phyloP scores from a whole-genome alignment of 306 rosid species.

The Dicorynia guianensis region DNA sequence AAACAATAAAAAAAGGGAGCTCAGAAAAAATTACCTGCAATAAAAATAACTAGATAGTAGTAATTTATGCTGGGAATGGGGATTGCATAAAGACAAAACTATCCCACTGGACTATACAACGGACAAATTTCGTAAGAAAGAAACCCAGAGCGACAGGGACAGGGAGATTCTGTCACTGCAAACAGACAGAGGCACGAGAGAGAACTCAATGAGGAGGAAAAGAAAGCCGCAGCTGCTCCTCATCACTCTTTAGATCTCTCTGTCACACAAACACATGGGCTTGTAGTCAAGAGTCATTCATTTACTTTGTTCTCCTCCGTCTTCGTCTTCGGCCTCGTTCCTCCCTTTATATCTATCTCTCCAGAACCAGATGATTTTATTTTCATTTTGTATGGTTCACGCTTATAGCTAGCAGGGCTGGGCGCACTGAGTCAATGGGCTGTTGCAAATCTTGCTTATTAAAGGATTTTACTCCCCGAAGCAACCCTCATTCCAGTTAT shows the following conservation, averaged over 20 bases:
- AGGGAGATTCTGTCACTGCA: conserved; percentile 49
- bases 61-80: neutral
- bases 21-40: no score
- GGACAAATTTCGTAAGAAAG: conserved; percentile 47
- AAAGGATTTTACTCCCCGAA: conserved; percentile 8
- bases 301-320: neutral
- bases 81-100: conserved; percentile 40
- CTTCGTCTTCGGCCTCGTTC: neutral
- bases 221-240: conserved; percentile 48
- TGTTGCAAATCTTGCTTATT: conserved; percentile 58
- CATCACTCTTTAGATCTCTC: conserved; percentile 28
- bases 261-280: conserved; percentile 26
- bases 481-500: conserved; percentile 19
- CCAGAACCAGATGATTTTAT: no score
- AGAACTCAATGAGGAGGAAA: conserved; percentile 42
- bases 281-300: neutral
- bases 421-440: conserved; percentile 48
- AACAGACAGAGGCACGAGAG: conserved; percentile 31
- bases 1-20: no score
- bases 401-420: conserved; percentile 31
- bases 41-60: neutral
- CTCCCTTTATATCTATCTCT: neutral
- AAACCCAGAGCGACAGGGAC: conserved; percentile 30
- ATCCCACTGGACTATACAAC: conserved; percentile 35
- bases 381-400: neutral